These are phyloP conservation scores for Colletotrichum sp. DNA, from an alignment of 2,329 filamentous ascomycete species.

Conservation along the genomic window DNA sequence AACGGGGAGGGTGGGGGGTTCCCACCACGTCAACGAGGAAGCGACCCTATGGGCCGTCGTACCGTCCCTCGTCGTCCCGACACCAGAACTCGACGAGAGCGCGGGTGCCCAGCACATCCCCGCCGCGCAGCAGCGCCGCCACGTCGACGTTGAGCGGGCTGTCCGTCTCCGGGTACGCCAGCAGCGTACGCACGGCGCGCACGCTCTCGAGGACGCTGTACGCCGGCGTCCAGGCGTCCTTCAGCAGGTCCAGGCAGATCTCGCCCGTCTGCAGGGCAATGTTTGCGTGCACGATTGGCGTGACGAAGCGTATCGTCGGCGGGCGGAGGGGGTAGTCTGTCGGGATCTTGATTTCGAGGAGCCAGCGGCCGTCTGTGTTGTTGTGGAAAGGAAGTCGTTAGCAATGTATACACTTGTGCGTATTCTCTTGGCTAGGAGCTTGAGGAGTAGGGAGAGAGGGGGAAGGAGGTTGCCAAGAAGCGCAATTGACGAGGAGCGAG, in stretches of 20 bases:
- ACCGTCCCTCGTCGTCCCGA: slow-evolving; percentile 51
- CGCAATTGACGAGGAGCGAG: background rate
- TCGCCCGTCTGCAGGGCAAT: slow-evolving; percentile 75
- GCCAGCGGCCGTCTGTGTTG: slow-evolving; percentile 74
- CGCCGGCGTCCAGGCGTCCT: slow-evolving; percentile 81
- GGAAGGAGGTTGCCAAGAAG: background rate
- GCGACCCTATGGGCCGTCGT: slow-evolving; percentile 36
- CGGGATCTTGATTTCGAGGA: slow-evolving; percentile 79
- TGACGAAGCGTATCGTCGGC: slow-evolving; percentile 82
- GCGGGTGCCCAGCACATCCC: slow-evolving; percentile 72
- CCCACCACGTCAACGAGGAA: background rate
- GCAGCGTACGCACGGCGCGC: slow-evolving; percentile 74
- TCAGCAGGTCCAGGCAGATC: slow-evolving; percentile 90
- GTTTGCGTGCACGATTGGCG: slow-evolving; percentile 86
- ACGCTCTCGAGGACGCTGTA: slow-evolving; percentile 81
- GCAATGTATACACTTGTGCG: background rate
- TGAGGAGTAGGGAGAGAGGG: background rate
- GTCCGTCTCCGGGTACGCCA: slow-evolving; percentile 72
- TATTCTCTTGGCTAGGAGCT: background rate
- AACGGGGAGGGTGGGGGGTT: background rate
- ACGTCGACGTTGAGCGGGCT: slow-evolving; percentile 82
- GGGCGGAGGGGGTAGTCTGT: slow-evolving; percentile 78
- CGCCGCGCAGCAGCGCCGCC: slow-evolving; percentile 71
- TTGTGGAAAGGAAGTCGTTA: background rate
- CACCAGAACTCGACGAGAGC: slow-evolving; percentile 77